Percentiles rank a stretch among this genome's conserved stretches.
Evolutionary conservation across 1,139 yeast species (phyloP).

Genomic region (Ashbya aceris): DNA sequence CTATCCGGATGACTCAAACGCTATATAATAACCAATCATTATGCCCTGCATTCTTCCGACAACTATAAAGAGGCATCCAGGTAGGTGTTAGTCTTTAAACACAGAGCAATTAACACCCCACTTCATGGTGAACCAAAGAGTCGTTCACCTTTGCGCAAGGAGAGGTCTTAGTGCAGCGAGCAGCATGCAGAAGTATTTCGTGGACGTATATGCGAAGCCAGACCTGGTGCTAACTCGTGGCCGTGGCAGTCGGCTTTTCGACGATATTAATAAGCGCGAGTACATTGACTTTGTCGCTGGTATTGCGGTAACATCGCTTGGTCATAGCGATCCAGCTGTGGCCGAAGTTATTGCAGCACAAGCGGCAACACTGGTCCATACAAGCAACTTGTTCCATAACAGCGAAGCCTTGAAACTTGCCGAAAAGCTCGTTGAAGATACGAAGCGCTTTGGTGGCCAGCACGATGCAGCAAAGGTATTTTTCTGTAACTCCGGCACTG

Average conservation of each 20-base stretch:
- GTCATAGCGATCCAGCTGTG: constrained; percentile 72
- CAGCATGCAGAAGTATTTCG: constrained; percentile 16
- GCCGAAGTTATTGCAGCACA: constrained; percentile 65
- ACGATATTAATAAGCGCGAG: constrained; percentile 64
- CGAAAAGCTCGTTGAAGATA: constrained; percentile 57
- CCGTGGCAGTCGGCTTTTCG: constrained; percentile 22
- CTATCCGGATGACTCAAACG: no score
- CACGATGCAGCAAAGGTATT: constrained; percentile 73
- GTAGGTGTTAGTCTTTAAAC: no score
- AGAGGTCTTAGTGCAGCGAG: not conserved
- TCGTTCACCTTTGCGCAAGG: no score
- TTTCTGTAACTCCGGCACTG: constrained; percentile 88
- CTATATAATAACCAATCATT: no score
- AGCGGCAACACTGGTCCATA: constrained; percentile 63
- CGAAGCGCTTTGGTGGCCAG: constrained; percentile 71
- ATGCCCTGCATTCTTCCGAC: no score
- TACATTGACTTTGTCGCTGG: constrained; percentile 92
- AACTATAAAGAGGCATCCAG: no score
- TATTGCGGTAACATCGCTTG: constrained; percentile 91
- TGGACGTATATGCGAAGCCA: constrained; percentile 30
- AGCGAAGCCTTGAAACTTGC: constrained; percentile 77
- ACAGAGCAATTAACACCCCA: no score
- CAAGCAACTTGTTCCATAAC: constrained; percentile 79
- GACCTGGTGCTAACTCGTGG: constrained; percentile 29
- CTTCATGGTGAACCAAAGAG: no score